Percentiles rank a stretch among this genome's conserved stretches.
phyloP scores from a whole-genome alignment of 2,329 filamentous ascomycete species.

The Fusarium proliferatum region DNA sequence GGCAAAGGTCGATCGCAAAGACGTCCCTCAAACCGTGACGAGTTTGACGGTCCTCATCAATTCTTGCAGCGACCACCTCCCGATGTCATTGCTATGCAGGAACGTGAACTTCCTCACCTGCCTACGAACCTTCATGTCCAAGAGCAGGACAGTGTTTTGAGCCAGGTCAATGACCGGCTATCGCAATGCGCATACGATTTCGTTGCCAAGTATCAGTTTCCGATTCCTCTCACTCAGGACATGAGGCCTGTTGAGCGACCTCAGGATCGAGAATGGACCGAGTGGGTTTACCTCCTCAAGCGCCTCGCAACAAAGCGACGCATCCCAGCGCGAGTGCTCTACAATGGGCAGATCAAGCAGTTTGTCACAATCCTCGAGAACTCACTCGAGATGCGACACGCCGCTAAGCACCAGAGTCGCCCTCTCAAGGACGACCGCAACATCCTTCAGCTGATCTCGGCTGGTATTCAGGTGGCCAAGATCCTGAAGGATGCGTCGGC shows the following conservation, averaged over 20 bases:
- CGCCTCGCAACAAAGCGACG: slow-evolving; percentile 86
- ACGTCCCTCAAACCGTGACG: slow-evolving; percentile 83
- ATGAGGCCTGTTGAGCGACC: slow-evolving; percentile 81
- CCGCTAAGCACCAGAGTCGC: slow-evolving; percentile 83
- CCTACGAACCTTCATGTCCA: slow-evolving; percentile 85
- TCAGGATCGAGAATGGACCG: slow-evolving; percentile 87
- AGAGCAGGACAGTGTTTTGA: slow-evolving; percentile 85
- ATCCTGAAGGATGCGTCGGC: slow-evolving; percentile 86
- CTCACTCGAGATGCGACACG: slow-evolving; percentile 87
- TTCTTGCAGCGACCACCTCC: slow-evolving; percentile 78
- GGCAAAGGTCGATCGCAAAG: slow-evolving; percentile 68
- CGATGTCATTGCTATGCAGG: slow-evolving; percentile 78
- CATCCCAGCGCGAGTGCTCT: slow-evolving; percentile 84
- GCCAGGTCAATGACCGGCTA: slow-evolving; percentile 83
- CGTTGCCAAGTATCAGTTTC: slow-evolving; percentile 90
- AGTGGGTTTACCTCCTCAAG: slow-evolving; percentile 91
- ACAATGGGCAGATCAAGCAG: slow-evolving; percentile 92
- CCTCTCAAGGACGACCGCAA: slow-evolving; percentile 90
- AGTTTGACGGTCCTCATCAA: slow-evolving; percentile 90
- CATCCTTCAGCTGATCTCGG: slow-evolving; percentile 87
- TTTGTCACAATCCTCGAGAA: slow-evolving; percentile 90
- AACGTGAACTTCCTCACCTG: slow-evolving; percentile 82
- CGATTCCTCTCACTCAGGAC: slow-evolving; percentile 84
- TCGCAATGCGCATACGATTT: slow-evolving; percentile 91
- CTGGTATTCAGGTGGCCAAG: slow-evolving; percentile 87